These are phyloP conservation scores for Lenwebbia sp. DNA, from an alignment of 345 rosid species.

Conservation along the genomic window DNA sequence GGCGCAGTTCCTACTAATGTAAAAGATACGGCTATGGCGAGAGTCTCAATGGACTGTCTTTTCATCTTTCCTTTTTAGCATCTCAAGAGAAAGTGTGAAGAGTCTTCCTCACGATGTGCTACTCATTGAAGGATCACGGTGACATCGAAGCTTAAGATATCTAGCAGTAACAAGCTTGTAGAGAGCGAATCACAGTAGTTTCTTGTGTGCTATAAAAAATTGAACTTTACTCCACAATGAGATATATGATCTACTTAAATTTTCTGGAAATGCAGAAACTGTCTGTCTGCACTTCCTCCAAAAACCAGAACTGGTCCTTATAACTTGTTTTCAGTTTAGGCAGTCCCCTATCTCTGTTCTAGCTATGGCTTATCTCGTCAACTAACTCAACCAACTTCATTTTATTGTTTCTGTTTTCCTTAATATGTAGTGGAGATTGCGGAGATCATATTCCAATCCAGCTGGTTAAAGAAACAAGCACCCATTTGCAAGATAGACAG, in stretches of 20 bases:
- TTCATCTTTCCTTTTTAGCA: background rate
- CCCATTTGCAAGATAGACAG: constrained; percentile 61
- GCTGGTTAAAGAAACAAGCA: constrained; percentile 66
- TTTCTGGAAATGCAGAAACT: background rate
- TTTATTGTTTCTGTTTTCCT: background rate
- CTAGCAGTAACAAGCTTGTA: background rate
- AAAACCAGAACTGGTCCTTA: background rate
- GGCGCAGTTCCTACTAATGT: background rate
- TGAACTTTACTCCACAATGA: background rate
- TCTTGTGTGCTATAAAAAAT: background rate
- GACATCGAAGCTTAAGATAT: background rate
- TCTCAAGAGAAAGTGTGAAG: background rate
- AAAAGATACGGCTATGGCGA: background rate
- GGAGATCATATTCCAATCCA: constrained; percentile 83
- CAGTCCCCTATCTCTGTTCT: background rate
- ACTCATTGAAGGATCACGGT: background rate
- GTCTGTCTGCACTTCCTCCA: background rate
- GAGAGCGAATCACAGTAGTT: background rate
- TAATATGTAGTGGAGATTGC: constrained; percentile 50
- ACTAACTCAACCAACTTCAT: background rate
- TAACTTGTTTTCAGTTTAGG: background rate
- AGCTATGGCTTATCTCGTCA: background rate
- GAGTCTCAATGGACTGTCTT: background rate
- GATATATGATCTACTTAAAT: background rate
- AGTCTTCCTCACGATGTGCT: background rate